Percentiles rank a stretch among this genome's conserved stretches.
Conservation (phyloP, 805 yeast genomes). For the Grigorovia yakushimaensis region DNA sequence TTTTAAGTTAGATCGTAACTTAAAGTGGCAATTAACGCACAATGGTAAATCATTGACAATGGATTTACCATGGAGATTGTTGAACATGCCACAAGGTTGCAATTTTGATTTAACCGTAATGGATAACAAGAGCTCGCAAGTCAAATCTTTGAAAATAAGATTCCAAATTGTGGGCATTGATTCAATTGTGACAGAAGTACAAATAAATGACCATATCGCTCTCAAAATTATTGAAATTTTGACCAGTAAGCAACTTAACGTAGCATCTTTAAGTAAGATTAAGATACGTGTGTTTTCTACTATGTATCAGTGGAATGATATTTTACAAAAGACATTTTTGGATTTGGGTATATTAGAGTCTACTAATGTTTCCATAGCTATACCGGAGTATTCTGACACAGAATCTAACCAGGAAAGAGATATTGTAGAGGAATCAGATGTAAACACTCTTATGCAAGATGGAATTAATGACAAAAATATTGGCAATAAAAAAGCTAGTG, state of each 20-base stretch:
- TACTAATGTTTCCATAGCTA: conserved; percentile 2
- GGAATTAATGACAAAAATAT: no score
- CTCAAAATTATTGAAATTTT: neutral
- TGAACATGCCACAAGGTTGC: conserved; percentile 37
- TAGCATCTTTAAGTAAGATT: conserved; percentile 1
- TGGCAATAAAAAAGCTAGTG: no score
- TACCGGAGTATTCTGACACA: neutral
- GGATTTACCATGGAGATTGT: conserved; percentile 35
- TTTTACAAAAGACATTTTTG: conserved; percentile 9
- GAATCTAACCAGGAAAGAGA: no score
- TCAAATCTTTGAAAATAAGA: conserved; percentile 22
- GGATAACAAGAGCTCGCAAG: neutral
- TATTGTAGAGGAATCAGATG: no score
- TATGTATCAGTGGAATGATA: conserved; percentile 6
- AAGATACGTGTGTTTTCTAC: conserved; percentile 21
- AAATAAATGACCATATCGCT: conserved; percentile 6
- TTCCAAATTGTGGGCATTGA: conserved; percentile 21
- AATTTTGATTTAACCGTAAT: conserved; percentile 27
- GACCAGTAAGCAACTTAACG: conserved; percentile 2
- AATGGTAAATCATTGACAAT: conserved; percentile 28
- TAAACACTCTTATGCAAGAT: no score
- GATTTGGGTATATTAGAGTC: conserved; percentile 15
- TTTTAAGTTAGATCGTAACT: conserved; percentile 25
- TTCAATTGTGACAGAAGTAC: conserved; percentile 19
- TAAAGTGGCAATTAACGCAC: conserved; percentile 22